Conservation (phyloP, 169 alveolate genomes). For the Cryptosporidium sp. region DNA sequence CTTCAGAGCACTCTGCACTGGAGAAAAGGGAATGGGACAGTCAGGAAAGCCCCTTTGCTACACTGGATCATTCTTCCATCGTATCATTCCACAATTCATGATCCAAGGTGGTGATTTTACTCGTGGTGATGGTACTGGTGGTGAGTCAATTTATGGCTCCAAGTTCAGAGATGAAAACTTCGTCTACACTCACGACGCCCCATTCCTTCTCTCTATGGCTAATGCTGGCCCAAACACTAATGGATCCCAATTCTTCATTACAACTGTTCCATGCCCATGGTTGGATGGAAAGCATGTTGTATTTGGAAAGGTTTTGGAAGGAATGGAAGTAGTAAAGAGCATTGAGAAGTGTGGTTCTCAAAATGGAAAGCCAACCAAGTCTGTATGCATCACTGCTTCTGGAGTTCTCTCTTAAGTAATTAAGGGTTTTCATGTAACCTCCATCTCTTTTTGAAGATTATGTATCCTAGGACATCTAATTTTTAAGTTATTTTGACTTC, state of each 20-base stretch:
- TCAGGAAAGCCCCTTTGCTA: constrained; percentile 92
- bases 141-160: constrained; percentile 89
- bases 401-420: constrained; percentile 83
- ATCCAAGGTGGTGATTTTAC: constrained; percentile 92
- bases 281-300: constrained; percentile 97
- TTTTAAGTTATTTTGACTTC: neutral
- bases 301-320: constrained; percentile 91
- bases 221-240: constrained; percentile 98
- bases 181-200: constrained; percentile 88
- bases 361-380: constrained; percentile 90
- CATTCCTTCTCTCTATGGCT: constrained; percentile 97
- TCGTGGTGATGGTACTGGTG: constrained; percentile 91
- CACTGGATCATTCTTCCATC: constrained; percentile 88
- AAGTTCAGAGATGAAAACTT: constrained; percentile 89
- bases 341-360: constrained; percentile 93
- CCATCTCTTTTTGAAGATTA: neutral
- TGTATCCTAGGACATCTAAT: neutral
- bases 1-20: constrained; percentile 91
- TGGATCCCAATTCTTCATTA: constrained; percentile 96
- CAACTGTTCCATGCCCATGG: constrained; percentile 95
- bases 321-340: constrained; percentile 93
- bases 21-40: constrained; percentile 87
- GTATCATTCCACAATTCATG: constrained; percentile 88
- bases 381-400: constrained; percentile 92
- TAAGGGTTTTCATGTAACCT: neutral